phyloP scores from a whole-genome alignment of 129 eudicot species.

The Tagetes erecta region DNA sequence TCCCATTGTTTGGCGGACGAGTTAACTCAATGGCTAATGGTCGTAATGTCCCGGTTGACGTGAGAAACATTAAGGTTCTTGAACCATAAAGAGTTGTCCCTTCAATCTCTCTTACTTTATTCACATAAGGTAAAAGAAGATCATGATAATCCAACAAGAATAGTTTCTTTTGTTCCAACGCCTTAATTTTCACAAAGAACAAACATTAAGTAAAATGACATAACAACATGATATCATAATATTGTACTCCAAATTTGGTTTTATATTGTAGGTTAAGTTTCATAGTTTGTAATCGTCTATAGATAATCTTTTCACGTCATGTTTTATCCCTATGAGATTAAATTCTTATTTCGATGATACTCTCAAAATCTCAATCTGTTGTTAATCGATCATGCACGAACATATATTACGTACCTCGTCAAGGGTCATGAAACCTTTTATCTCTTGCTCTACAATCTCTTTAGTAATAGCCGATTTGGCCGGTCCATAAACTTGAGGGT shows the following conservation, averaged over 20 bases:
- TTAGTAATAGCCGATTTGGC: conserved; percentile 69
- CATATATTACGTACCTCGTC: conserved; percentile 41
- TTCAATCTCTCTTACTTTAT: not conserved
- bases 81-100: not conserved
- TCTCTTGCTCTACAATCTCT: conserved; percentile 58
- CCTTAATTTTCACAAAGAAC: not conserved
- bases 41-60: not conserved
- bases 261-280: no score
- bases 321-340: no score
- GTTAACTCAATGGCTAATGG: conserved; percentile 1
- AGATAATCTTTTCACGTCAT: no score
- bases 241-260: no score
- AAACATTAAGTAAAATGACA: no score
- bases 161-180: not conserved
- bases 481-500: conserved; percentile 68
- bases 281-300: no score
- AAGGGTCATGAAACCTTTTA: conserved; percentile 55
- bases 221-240: no score
- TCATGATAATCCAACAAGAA: not conserved
- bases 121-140: not conserved
- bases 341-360: no score
- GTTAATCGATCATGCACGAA: no score
- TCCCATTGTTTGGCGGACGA: not conserved
- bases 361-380: no score
- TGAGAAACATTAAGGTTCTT: conserved; percentile 2